Conservation (phyloP, 768 basidiomycete genomes). For the Pleurotus salmoneostramineus region DNA sequence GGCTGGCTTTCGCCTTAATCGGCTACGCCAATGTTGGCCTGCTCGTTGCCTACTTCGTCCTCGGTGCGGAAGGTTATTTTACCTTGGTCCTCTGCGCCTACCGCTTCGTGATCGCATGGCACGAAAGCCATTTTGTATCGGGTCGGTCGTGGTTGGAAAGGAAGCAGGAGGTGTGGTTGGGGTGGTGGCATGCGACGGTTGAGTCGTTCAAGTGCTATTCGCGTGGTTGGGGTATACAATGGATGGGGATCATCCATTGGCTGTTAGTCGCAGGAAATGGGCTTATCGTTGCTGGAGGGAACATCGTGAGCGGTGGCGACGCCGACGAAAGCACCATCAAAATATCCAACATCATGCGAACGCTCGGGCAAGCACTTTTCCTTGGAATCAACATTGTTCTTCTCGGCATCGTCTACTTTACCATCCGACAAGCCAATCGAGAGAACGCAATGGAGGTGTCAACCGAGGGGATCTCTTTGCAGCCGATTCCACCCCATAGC, state of each 20-base stretch:
- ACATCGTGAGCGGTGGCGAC: slow-evolving; percentile 22
- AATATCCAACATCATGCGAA: slow-evolving; percentile 17
- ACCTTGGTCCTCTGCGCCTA: slow-evolving; percentile 29
- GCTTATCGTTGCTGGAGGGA: slow-evolving; percentile 29
- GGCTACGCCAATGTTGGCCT: slow-evolving; percentile 20
- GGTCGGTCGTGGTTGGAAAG: slow-evolving; percentile 32
- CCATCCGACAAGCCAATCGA: slow-evolving; percentile 18
- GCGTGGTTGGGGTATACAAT: slow-evolving; percentile 14
- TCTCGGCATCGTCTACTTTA: slow-evolving; percentile 18
- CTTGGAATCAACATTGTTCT: slow-evolving; percentile 23
- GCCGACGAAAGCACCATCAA: slow-evolving; percentile 9
- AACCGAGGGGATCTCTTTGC: background rate
- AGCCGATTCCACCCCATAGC: background rate
- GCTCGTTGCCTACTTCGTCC: slow-evolving; percentile 27
- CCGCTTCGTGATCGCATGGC: slow-evolving; percentile 32
- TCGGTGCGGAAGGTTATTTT: slow-evolving; percentile 29
- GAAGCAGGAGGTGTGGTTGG: slow-evolving; percentile 14
- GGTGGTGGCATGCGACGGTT: slow-evolving; percentile 14
- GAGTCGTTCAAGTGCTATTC: slow-evolving; percentile 21
- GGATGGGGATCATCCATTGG: slow-evolving; percentile 27
- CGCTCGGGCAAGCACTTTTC: slow-evolving; percentile 27
- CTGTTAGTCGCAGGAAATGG: slow-evolving; percentile 26
- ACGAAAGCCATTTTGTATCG: slow-evolving; percentile 25
- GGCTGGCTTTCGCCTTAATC: slow-evolving; percentile 29
- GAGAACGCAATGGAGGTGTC: slow-evolving; percentile 7